Evolutionary conservation across 192 early-diverging fungal species (phyloP), one percentile per base, ranked within the genome.

Genomic region (Backusella parvicylindrica): DNA sequence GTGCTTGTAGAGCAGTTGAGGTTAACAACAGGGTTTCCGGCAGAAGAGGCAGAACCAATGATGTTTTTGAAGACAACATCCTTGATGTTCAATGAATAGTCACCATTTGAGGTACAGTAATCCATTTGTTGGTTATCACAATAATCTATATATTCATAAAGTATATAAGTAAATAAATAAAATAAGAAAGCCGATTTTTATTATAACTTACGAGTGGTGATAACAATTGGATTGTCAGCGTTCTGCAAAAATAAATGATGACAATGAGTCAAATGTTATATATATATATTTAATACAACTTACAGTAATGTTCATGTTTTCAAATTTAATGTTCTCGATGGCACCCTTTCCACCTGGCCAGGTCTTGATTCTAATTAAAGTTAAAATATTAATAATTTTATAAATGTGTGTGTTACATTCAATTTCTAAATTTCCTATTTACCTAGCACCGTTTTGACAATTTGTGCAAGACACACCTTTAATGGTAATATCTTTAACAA

Each of bases 361-460:
- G 16, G 66, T 68, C 66, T 68, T 68, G 18, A 68, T 68, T 68
- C 66, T 68, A 68, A 26, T 38, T 32, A 65, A 8, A 65, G 31
- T 67, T 16, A 23, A 18, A 33, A 18, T 31, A 0, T 65, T 28
- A 28, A 16, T 65, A 31, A 2, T 18, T 32, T 31, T 6, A 35
- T 21, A 33, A 67, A 36, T 12, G 28, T 18, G 7, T 35, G 33
- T 66, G 32, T 36, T 9, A 28, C 53, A 60, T 4, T n/a, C 21
- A 13, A 41, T 16, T 16, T 13, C 15, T 16, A 16, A 13, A 36
- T 66, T 31, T 66, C 30, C 33, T 16, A 35, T 36, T 66, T 68
- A 68, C 66, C 66, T 68, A n/a, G 66, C 66, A 36, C 66, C 66
- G 33, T 68, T 68, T 32, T 35, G 37, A 36, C 66, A 68, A 38